Conservation (phyloP, 352 stramenopile genomes). For the Phytophthora pini region DNA sequence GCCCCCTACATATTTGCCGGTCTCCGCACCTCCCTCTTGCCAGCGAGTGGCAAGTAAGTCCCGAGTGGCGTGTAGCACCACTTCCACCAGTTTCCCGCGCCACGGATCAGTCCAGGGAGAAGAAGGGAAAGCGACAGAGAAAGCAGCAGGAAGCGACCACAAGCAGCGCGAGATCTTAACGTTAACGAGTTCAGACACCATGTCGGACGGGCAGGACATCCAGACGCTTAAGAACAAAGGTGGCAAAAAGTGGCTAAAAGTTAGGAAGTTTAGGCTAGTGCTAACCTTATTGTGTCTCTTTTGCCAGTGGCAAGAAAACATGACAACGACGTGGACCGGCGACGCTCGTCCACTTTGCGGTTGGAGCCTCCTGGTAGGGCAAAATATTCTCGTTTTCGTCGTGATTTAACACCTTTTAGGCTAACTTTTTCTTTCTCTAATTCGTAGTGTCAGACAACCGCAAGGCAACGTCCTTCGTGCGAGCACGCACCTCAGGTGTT, state of each 20-base stretch:
- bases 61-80: constrained; percentile 11
- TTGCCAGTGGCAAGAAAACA: constrained; percentile 60
- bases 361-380: constrained; percentile 61
- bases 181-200: constrained; percentile 14
- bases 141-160: not conserved
- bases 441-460: constrained; percentile 53
- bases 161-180: not conserved
- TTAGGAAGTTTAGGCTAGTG: constrained; percentile 1
- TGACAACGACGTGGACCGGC: constrained; percentile 65
- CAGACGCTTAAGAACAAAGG: constrained; percentile 68
- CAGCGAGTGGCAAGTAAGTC: not conserved
- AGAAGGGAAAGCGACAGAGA: not conserved
- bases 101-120: constrained; percentile 7
- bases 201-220: constrained; percentile 49
- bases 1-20: constrained; percentile 8
- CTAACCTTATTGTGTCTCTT: constrained; percentile 26
- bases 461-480: constrained; percentile 59
- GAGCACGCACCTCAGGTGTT: constrained; percentile 66
- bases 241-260: constrained; percentile 15
- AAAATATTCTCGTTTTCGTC: no score
- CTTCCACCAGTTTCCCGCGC: constrained; percentile 7
- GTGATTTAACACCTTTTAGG: not conserved
- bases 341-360: constrained; percentile 60
- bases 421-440: not conserved
- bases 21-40: constrained; percentile 13